A percentile compares a stretch with the other conserved stretches of the same genome.
Conservation (phyloP, 805 yeast species). For the Lachancea nothofagi region DNA sequence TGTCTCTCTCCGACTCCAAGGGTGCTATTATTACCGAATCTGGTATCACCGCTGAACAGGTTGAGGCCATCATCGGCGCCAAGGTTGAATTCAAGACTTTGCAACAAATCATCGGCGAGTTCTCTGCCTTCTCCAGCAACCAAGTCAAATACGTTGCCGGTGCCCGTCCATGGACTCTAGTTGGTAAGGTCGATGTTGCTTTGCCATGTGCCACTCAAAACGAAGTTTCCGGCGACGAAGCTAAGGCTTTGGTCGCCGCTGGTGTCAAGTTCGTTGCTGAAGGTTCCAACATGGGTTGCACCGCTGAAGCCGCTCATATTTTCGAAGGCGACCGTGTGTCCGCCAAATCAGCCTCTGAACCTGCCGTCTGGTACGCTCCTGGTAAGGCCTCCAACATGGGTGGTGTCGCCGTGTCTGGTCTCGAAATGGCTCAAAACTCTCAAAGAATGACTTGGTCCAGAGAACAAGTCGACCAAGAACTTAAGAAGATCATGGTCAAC, state of each 20-base stretch:
- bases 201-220: slow-evolving; percentile 98
- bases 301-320: slow-evolving; percentile 92
- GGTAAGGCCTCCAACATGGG: slow-evolving; percentile 99
- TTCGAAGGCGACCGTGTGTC: slow-evolving; percentile 75
- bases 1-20: slow-evolving; percentile 90
- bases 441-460: slow-evolving; percentile 86
- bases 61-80: slow-evolving; percentile 68
- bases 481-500: slow-evolving; percentile 86
- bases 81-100: slow-evolving; percentile 73
- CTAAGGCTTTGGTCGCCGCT: slow-evolving; percentile 85
- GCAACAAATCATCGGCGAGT: slow-evolving; percentile 56
- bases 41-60: slow-evolving; percentile 82
- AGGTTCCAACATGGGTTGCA: slow-evolving; percentile 99
- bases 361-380: slow-evolving; percentile 94
- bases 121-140: slow-evolving; percentile 50
- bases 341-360: slow-evolving; percentile 37
- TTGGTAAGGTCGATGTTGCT: slow-evolving; percentile 89
- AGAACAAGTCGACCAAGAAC: slow-evolving; percentile 87
- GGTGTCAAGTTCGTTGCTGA: slow-evolving; percentile 94
- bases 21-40: slow-evolving; percentile 74
- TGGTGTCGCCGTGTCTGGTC: slow-evolving; percentile 98
- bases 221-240: slow-evolving; percentile 96
- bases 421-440: slow-evolving; percentile 99
- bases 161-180: slow-evolving; percentile 94
- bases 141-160: slow-evolving; percentile 80